Evolutionary conservation across 164 flowering plant species (phyloP), one percentile per base, ranked within the genome.

Genomic region (Paratinospora sagittata): DNA sequence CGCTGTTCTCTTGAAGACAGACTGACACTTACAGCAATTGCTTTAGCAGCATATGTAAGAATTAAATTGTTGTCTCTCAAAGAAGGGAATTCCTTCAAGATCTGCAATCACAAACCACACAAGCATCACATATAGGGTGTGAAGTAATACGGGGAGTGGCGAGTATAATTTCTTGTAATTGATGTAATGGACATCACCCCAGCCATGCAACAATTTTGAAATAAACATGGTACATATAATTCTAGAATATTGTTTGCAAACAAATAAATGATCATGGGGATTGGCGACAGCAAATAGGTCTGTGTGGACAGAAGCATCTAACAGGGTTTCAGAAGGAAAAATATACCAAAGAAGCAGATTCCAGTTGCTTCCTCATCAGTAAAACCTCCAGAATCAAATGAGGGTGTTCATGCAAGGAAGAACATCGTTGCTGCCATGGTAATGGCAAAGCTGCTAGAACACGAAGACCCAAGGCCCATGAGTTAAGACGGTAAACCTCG

Each of bases 381-480:
- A 96, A 84, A 77, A 93, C 99, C 78, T 96, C 99, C 73, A 96
- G 66, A 64, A 96, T 92, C 82, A 92, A 80, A 75, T 89, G 92
- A 71, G 99, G 99, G 74, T 93, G 91, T 76, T 90, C 99, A 83
- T 96, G 99, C 69, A 96, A 80, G 2, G 99, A 84, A 68, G 99
- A 96, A 78, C 98, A 96, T 43, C 92, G 81, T 82, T 96, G 99
- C 82, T 92, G 99, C 98, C 98, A 96, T 74, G 97, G 96, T 79
- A 96, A 73, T 64, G 99, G 99, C 83, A 96, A 84, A 63, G 94
- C 86, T 70, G 93, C 90, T 71, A 96, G 82, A 72, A 96, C 98
- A 76, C 92, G 94, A 71, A 96, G 97, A 63, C 99, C 99, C 75
- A 96, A 80, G 21, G 99, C 99, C 99, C 99, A 96, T 52, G 90